These are phyloP conservation scores for Xylaria telfairii DNA, from an alignment of 495 filamentous ascomycete species.

Conservation along the genomic window DNA sequence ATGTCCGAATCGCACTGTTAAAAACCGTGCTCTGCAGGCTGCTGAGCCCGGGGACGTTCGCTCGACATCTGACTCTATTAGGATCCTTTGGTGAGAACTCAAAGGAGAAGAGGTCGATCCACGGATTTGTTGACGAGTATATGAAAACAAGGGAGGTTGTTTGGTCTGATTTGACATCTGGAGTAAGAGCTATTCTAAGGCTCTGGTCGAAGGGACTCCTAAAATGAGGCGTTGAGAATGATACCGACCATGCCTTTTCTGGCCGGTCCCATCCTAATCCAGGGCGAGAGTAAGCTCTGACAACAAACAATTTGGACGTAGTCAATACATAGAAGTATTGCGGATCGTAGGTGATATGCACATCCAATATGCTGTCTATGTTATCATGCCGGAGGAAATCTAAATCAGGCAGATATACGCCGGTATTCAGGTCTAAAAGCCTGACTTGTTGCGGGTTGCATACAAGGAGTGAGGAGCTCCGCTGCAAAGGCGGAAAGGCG, in stretches of 20 bases:
- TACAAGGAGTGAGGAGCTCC: conserved; percentile 36
- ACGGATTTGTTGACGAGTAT: conserved; percentile 30
- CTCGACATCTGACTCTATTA: conserved; percentile 32
- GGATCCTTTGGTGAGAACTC: conserved; percentile 34
- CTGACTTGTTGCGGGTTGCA: conserved; percentile 32
- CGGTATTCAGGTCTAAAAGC: conserved; percentile 35
- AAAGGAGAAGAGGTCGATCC: conserved; percentile 44
- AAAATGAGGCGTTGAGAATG: conserved; percentile 35
- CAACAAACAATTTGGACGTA: conserved; percentile 35
- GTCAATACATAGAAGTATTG: conserved; percentile 39
- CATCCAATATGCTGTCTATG: conserved; percentile 35
- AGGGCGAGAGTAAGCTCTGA: conserved; percentile 28
- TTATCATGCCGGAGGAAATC: conserved; percentile 26
- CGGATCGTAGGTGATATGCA: conserved; percentile 32
- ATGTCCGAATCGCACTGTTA: conserved; percentile 18
- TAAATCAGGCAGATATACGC: conserved; percentile 31
- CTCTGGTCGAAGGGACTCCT: conserved; percentile 32
- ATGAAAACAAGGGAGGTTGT: conserved; percentile 35
- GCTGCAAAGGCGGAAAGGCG: conserved; percentile 30
- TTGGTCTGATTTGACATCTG: conserved; percentile 23
- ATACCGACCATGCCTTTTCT: conserved; percentile 33
- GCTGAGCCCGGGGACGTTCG: conserved; percentile 23
- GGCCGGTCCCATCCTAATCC: conserved; percentile 29
- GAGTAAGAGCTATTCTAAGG: conserved; percentile 31
- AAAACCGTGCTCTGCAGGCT: conserved; percentile 17